These are phyloP conservation scores for Powellomyces hirtus DNA, from an alignment of 192 early-diverging fungal species.

Conservation along the genomic window DNA sequence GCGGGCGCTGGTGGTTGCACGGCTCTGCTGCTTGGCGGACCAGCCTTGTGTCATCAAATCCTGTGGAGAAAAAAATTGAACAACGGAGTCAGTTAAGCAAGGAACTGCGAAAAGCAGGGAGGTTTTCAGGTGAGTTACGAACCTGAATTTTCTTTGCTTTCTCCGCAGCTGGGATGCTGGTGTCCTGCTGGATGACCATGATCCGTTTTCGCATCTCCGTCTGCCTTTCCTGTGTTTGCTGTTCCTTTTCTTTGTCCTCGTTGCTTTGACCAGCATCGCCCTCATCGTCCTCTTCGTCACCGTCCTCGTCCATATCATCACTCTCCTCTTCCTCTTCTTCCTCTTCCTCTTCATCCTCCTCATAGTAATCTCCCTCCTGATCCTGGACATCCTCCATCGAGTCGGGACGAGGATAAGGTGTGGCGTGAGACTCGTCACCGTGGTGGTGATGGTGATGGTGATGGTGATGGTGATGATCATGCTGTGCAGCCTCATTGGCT, in stretches of 20 bases:
- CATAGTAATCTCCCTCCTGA: background rate
- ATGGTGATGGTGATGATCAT: constrained; percentile 1
- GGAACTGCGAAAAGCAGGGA: too few species aligned
- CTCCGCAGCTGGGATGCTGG: constrained; percentile 44
- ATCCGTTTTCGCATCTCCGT: constrained; percentile 62
- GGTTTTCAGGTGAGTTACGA: background rate
- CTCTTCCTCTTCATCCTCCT: constrained; percentile 1
- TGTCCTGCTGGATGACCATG: constrained; percentile 60
- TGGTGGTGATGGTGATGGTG: constrained; percentile 20
- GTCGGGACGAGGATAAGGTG: background rate
- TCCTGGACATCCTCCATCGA: background rate
- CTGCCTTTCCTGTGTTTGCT: constrained; percentile 24
- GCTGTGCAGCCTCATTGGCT: background rate
- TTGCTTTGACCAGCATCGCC: background rate
- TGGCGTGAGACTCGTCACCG: background rate
- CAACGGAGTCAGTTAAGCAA: background rate
- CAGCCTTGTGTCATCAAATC: constrained; percentile 57
- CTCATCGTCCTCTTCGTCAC: constrained; percentile 11
- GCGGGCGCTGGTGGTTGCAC: background rate
- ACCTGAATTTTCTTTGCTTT: constrained; percentile 77
- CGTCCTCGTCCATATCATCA: background rate
- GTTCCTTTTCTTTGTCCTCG: background rate
- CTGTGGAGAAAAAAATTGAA: constrained; percentile 14
- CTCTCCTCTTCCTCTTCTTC: background rate
- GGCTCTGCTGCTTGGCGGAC: constrained; percentile 42